These are phyloP conservation scores for Hygrophila difformis DNA, from an alignment of 257 asterid species.

Conservation along the genomic window DNA sequence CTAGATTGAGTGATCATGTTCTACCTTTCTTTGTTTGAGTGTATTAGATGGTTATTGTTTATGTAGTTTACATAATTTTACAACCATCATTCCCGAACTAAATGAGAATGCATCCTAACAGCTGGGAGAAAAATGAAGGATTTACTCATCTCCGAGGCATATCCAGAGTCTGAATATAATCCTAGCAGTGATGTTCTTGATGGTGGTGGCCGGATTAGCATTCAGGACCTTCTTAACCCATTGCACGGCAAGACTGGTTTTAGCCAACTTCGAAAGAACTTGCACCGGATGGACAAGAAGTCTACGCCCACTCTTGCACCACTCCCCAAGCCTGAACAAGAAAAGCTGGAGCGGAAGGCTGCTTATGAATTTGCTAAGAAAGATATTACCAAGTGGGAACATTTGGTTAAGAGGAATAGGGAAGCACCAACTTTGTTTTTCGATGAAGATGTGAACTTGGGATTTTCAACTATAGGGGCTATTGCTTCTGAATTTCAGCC, in stretches of 20 bases:
- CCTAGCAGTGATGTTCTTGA: constrained; percentile 66
- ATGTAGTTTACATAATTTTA: too few species aligned
- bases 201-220: constrained; percentile 60
- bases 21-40: too few species aligned
- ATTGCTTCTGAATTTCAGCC: constrained; percentile 91
- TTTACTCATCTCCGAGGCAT: constrained; percentile 54
- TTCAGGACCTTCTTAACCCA: constrained; percentile 66
- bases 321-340: constrained; percentile 57
- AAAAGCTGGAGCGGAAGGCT: constrained; percentile 53
- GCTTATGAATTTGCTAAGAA: constrained; percentile 51
- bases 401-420: constrained; percentile 70
- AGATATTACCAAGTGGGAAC: constrained; percentile 80
- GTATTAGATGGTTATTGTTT: too few species aligned
- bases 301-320: constrained; percentile 53
- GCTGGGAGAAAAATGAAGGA: constrained; percentile 36
- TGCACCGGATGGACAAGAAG: constrained; percentile 43
- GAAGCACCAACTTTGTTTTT: constrained; percentile 83
- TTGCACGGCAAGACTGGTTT: constrained; percentile 49
- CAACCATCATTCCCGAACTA: too few species aligned
- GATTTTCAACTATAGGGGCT: constrained; percentile 79
- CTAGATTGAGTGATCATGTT: too few species aligned
- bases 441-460: constrained; percentile 54
- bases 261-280: constrained; percentile 45
- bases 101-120: too few species aligned
- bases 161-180: constrained; percentile 88